phyloP scores from a whole-genome alignment of 805 yeast genomes.

The Ogataea angusta region DNA sequence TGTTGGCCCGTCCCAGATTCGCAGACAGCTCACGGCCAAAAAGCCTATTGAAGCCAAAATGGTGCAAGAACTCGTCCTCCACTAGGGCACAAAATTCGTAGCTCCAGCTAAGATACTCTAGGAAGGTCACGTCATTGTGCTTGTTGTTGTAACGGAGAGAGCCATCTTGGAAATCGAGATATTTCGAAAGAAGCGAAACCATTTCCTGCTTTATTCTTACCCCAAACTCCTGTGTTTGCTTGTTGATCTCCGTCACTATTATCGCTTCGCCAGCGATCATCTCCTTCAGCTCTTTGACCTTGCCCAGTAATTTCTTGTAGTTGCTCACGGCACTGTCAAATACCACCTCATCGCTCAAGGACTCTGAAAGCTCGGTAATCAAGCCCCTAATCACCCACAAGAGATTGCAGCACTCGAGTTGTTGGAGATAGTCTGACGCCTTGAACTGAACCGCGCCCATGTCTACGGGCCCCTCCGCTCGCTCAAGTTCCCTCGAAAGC shows the following conservation, averaged over 20 bases:
- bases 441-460: constrained; percentile 1
- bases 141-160: background rate
- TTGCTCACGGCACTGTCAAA: constrained; percentile 16
- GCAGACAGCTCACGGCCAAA: constrained; percentile 13
- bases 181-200: background rate
- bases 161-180: background rate
- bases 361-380: constrained; percentile 23
- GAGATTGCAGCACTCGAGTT: constrained; percentile 31
- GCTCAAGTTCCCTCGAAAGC: constrained; percentile 12
- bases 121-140: constrained; percentile 2
- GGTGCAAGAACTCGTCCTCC: constrained; percentile 5
- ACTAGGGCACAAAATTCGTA: constrained; percentile 3
- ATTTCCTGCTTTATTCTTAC: background rate
- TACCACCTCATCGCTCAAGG: constrained; percentile 8
- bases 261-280: constrained; percentile 5
- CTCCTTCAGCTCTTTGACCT: constrained; percentile 1
- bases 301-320: constrained; percentile 18
- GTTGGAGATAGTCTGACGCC: constrained; percentile 21
- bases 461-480: background rate
- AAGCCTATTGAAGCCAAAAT: constrained; percentile 24
- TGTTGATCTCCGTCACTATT: constrained; percentile 17
- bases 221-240: constrained; percentile 12
- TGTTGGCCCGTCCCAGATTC: constrained; percentile 11
- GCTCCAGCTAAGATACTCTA: constrained; percentile 5
- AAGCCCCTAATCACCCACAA: constrained; percentile 33